Percentiles rank a stretch among this genome's conserved stretches.
These are phyloP conservation scores for Xylariaceae sp. DNA, from an alignment of 2,329 filamentous ascomycete genomes.

Conservation along the genomic window DNA sequence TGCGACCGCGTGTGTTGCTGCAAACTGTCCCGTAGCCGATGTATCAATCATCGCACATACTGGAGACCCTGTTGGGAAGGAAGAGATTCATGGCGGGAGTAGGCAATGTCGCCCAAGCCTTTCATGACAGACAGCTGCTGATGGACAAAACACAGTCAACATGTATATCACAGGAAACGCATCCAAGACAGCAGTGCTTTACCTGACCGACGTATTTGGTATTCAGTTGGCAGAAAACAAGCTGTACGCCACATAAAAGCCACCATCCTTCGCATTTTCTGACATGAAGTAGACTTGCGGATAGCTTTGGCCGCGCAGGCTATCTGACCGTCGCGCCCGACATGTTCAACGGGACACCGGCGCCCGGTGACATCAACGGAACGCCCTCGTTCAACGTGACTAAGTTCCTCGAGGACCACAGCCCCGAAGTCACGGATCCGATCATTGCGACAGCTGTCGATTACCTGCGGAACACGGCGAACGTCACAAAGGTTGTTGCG, in stretches of 20 bases:
- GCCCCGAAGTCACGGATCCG: slow-evolving; percentile 37
- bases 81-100: slow-evolving; percentile 26
- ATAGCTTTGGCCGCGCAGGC: slow-evolving; percentile 33
- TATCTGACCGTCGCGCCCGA: slow-evolving; percentile 31
- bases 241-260: slow-evolving; percentile 12
- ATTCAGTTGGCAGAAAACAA: slow-evolving; percentile 28
- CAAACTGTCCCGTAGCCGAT: slow-evolving; percentile 3
- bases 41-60: slow-evolving; percentile 20
- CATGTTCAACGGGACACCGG: slow-evolving; percentile 29
- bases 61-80: slow-evolving; percentile 22
- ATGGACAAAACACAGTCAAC: slow-evolving; percentile 18
- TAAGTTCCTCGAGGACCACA: slow-evolving; percentile 32
- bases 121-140: slow-evolving; percentile 5
- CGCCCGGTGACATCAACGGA: slow-evolving; percentile 26
- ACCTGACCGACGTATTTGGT: slow-evolving; percentile 30
- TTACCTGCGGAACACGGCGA: slow-evolving; percentile 42
- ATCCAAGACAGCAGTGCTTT: slow-evolving; percentile 26
- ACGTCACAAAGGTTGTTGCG: slow-evolving; percentile 49
- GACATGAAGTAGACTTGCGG: slow-evolving; percentile 21
- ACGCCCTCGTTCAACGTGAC: slow-evolving; percentile 19
- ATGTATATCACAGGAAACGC: slow-evolving; percentile 27
- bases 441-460: slow-evolving; percentile 42
- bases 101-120: slow-evolving; percentile 1
- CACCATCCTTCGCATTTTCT: not conserved
- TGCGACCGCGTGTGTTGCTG: not conserved